Evolutionary conservation across 352 stramenopile genomes (phyloP), one percentile per base, ranked within the genome.

Genomic region (Achlya hypogyna): DNA sequence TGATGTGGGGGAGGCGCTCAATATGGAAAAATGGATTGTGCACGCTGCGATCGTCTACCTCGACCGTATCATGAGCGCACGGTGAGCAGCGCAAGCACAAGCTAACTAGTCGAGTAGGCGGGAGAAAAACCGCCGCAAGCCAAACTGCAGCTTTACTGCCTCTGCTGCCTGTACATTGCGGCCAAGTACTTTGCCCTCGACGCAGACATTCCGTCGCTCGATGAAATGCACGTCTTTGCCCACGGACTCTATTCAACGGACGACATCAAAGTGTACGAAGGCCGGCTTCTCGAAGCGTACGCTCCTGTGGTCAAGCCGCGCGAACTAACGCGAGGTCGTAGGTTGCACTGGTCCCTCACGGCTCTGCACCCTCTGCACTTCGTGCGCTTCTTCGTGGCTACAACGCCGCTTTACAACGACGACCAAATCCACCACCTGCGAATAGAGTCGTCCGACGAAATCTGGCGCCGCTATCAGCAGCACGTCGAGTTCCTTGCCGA

Each of bases 401-500:
- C 88, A 66, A 83, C 84, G 0, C 82, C 91, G 51, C 66, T 95
- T 25, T 95, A 91, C 65, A 77, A 76, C 20, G 78, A 95, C 69
- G 86, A 95, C 62, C 75, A 78, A 69, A 74, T 95, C 65, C 75
- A 93, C 43, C 78, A 81, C 71, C 73, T 76, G 0, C 79, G 86
- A 35, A 74, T 95, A 5, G 78, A 93, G 70, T 80, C 84, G 45
- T 75, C 85, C 67, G 76, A 77, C 67, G 79, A 77, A 51, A 89
- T 93, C 63, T 91, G 89, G 68, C 74, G 75, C 73, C 92, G 49
- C 31, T 56, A 56, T 20, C 14, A n/a, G 14, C 10, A 92, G 53
- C 92, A 93, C 72, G 81, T 83, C 68, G 86, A 93, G 60, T 92
- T 92, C 63, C 89, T 95, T 27, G 79, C 88, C 35, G 84, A 95